phyloP scores from a whole-genome alignment of 2,329 filamentous ascomycete genomes.

The Helotiales sp. region DNA sequence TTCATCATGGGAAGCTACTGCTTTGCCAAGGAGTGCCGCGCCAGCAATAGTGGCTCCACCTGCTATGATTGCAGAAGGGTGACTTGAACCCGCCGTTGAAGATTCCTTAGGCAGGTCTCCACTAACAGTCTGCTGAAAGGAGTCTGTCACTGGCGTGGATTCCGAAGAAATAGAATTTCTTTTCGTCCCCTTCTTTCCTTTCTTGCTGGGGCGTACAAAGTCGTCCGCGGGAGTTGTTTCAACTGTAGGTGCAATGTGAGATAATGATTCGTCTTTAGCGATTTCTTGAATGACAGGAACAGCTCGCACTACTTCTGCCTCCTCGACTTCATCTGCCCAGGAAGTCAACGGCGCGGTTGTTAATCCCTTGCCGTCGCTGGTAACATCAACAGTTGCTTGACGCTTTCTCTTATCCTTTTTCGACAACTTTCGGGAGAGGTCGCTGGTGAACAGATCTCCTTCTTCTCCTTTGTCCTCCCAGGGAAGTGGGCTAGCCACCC shows the following conservation, averaged over 20 bases:
- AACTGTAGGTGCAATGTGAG: conserved; percentile 39
- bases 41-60: conserved; percentile 27
- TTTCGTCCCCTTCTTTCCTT: conserved; percentile 49
- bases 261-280: conserved; percentile 40
- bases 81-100: conserved; percentile 27
- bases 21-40: conserved; percentile 29
- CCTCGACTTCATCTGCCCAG: conserved; percentile 42
- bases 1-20: not conserved
- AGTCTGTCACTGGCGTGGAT: conserved; percentile 15
- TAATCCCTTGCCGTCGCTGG: conserved; percentile 13
- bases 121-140: not conserved
- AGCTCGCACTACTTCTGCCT: conserved; percentile 36
- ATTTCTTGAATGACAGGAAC: conserved; percentile 40
- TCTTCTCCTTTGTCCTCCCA: conserved; percentile 14
- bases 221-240: conserved; percentile 31
- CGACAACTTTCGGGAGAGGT: conserved; percentile 29
- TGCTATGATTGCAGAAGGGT: conserved; percentile 20
- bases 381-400: conserved; percentile 33
- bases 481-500: conserved; percentile 16
- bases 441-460: conserved; percentile 10
- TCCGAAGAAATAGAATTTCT: conserved; percentile 31
- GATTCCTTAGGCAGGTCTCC: conserved; percentile 31
- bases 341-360: conserved; percentile 31
- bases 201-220: conserved; percentile 42
- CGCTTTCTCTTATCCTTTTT: conserved; percentile 44